A percentile compares a stretch with the other conserved stretches of the same genome.
Conservation (phyloP, 345 rosid genomes). For the Brassica rapa region DNA sequence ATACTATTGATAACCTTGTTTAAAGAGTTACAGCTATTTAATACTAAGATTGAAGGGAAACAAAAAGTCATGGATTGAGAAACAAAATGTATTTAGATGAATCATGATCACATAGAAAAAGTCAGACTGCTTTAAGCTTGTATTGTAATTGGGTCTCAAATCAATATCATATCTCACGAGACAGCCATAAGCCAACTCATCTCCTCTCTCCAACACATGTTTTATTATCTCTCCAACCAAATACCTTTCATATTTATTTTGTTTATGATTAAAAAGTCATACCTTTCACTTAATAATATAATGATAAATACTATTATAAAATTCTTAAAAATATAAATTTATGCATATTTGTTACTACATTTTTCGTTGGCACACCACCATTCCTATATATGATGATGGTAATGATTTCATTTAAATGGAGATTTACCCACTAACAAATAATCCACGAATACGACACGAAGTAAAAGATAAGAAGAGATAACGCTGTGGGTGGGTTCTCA, state of each 20-base stretch:
- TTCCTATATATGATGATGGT: background rate
- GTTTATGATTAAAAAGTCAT: background rate
- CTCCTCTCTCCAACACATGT: slow-evolving; percentile 38
- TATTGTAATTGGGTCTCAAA: slow-evolving; percentile 22
- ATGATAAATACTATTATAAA: background rate
- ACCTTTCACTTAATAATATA: background rate
- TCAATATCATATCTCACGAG: slow-evolving; percentile 28
- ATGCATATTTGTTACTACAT: background rate
- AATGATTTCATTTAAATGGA: background rate
- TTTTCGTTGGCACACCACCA: background rate
- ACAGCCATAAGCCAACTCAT: slow-evolving; percentile 39
- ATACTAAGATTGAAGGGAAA: background rate
- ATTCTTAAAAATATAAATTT: background rate
- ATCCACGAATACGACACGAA: background rate
- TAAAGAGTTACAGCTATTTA: slow-evolving; percentile 7
- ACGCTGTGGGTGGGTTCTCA: slow-evolving; percentile 26
- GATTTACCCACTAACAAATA: slow-evolving; percentile 2
- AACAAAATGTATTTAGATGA: slow-evolving; percentile 15
- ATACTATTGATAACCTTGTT: slow-evolving; percentile 1
- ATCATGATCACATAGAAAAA: slow-evolving; percentile 23
- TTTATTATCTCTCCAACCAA: slow-evolving; percentile 23
- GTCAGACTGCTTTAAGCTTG: slow-evolving; percentile 27
- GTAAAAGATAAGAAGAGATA: background rate
- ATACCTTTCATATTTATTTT: slow-evolving; percentile 13
- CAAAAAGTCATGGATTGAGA: slow-evolving; percentile 1